phyloP scores from a whole-genome alignment of 2,329 filamentous ascomycete species.

The Dactylonectria estremocensis region DNA sequence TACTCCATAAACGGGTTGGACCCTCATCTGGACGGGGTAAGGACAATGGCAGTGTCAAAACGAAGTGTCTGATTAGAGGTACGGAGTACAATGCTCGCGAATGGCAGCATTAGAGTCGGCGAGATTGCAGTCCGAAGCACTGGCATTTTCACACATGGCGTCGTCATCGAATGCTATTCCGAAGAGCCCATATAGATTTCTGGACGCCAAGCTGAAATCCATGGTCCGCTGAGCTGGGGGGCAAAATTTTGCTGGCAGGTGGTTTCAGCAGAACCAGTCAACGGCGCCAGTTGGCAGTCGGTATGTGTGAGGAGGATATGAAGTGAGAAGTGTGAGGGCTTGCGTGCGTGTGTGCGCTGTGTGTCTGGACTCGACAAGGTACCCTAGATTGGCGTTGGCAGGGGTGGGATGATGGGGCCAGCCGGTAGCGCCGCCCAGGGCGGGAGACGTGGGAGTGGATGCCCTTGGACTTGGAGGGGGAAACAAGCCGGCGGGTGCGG shows the following conservation, averaged over 20 bases:
- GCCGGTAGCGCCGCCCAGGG: conserved; percentile 17
- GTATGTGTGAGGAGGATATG: too few species aligned
- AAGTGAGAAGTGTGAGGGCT: neutral
- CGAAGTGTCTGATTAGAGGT: conserved; percentile 3
- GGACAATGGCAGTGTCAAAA: conserved; percentile 4
- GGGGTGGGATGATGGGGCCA: conserved; percentile 34
- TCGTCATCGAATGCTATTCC: neutral
- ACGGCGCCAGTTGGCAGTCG: conserved; percentile 7
- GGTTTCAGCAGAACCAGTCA: conserved; percentile 11
- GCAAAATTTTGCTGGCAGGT: conserved; percentile 1
- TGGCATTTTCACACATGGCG: neutral
- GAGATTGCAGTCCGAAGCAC: neutral
- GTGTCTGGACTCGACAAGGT: conserved; percentile 46
- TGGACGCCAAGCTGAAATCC: neutral
- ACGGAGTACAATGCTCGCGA: neutral
- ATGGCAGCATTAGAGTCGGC: neutral
- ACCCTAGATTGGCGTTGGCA: conserved; percentile 46
- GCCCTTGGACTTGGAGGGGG: conserved; percentile 22
- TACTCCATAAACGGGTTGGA: conserved; percentile 19
- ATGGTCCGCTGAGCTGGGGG: neutral
- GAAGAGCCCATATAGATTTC: neutral
- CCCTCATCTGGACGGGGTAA: conserved; percentile 22
- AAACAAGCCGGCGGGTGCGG: conserved; percentile 30
- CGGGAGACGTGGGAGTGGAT: conserved; percentile 30
- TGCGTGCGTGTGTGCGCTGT: conserved; percentile 34